phyloP scores from a whole-genome alignment of 768 basidiomycete genomes.

The Infundibulicybe gibba region DNA sequence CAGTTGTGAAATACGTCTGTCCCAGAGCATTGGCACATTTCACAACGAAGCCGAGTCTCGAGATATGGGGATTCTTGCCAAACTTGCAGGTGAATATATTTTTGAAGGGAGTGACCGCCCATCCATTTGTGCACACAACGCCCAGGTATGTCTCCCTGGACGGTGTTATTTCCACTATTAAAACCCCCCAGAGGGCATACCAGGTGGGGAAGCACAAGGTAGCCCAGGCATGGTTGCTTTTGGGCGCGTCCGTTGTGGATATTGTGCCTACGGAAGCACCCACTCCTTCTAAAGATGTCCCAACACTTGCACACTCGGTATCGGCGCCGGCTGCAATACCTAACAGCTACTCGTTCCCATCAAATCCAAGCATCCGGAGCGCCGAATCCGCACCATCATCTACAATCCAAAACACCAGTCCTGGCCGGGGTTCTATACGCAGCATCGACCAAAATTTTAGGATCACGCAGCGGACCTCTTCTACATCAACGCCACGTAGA shows the following conservation, averaged over 20 bases:
- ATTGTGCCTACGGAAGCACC: slow-evolving; percentile 34
- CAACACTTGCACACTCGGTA: slow-evolving; percentile 23
- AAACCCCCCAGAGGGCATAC: slow-evolving; percentile 46
- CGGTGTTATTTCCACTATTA: neutral
- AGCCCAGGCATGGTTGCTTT: slow-evolving; percentile 65
- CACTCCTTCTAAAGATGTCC: slow-evolving; percentile 19
- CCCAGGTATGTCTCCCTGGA: slow-evolving; percentile 29
- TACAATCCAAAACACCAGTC: slow-evolving; percentile 20
- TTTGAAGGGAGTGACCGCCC: slow-evolving; percentile 45
- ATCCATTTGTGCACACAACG: slow-evolving; percentile 54
- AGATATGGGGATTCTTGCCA: slow-evolving; percentile 48
- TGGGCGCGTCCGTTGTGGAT: slow-evolving; percentile 54
- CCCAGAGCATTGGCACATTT: slow-evolving; percentile 59
- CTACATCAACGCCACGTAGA: slow-evolving; percentile 39
- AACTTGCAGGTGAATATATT: slow-evolving; percentile 62
- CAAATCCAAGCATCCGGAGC: slow-evolving; percentile 7
- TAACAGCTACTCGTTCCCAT: slow-evolving; percentile 19
- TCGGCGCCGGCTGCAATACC: slow-evolving; percentile 39
- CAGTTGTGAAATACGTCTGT: slow-evolving; percentile 38
- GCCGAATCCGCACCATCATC: neutral
- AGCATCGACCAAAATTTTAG: slow-evolving; percentile 10
- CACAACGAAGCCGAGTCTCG: slow-evolving; percentile 27
- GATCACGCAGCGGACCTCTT: slow-evolving; percentile 22
- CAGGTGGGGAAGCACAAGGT: slow-evolving; percentile 50
- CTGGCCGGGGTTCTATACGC: slow-evolving; percentile 12